A percentile compares a stretch with the other conserved stretches of the same genome.
phyloP scores from a whole-genome alignment of 495 filamentous ascomycete species.

The Recurvomyces mirabilis region DNA sequence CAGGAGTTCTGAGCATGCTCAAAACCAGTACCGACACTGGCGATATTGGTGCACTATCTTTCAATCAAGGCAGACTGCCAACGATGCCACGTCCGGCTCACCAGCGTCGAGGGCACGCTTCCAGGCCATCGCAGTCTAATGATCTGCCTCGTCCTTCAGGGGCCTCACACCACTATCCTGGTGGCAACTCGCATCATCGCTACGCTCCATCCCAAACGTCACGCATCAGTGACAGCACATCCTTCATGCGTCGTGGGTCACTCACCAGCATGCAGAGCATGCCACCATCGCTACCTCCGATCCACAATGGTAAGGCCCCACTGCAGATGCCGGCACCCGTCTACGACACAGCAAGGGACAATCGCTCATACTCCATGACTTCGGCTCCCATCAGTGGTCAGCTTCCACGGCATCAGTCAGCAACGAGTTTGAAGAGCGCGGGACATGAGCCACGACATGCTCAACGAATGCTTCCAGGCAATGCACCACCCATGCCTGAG shows the following conservation, averaged over 20 bases:
- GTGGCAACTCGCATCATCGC: conserved; percentile 20
- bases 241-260: conserved; percentile 15
- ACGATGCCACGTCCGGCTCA: conserved; percentile 18
- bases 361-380: conserved; percentile 49
- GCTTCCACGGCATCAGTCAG: conserved; percentile 43
- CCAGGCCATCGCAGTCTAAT: conserved; percentile 22
- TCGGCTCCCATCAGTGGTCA: conserved; percentile 38
- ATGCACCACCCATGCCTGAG: conserved; percentile 14
- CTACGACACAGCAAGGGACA: conserved; percentile 23
- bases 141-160: conserved; percentile 5
- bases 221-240: conserved; percentile 15
- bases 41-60: conserved; percentile 52
- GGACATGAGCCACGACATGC: conserved; percentile 36
- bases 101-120: conserved; percentile 21
- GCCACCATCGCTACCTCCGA: conserved; percentile 17
- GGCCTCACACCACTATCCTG: conserved; percentile 10
- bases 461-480: conserved; percentile 3
- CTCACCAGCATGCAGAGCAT: conserved; percentile 23
- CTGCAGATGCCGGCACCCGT: conserved; percentile 23
- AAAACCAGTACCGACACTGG: conserved; percentile 60
- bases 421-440: conserved; percentile 38
- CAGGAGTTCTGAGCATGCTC: conserved; percentile 46
- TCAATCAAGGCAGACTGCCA: conserved; percentile 38
- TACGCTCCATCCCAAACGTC: conserved; percentile 23
- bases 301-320: conserved; percentile 5